Conservation (phyloP, 148 eudicot genomes). For the Pharnaceum exiguum region DNA sequence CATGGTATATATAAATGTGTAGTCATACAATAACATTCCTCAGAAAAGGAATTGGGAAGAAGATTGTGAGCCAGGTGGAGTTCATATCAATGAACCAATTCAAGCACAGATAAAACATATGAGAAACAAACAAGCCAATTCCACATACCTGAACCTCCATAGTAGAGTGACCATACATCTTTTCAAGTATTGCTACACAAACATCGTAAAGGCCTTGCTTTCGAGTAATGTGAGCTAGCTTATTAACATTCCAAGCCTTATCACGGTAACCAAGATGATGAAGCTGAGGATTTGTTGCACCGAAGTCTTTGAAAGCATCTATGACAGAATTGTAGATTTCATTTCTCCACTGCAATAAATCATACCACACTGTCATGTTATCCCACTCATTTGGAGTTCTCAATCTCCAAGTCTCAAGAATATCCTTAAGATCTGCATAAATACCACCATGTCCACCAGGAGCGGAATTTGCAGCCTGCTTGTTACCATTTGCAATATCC, state of each 20-base stretch:
- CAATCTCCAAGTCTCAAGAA: constrained; percentile 98
- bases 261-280: constrained; percentile 98
- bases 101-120: no score
- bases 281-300: constrained; percentile 69
- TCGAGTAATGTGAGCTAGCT: constrained; percentile 89
- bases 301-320: constrained; percentile 89
- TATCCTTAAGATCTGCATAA: constrained; percentile 93
- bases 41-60: no score
- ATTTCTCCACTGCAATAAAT: constrained; percentile 98
- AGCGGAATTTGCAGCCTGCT: constrained; percentile 58
- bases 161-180: constrained; percentile 96
- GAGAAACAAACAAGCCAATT: no score
- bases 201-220: constrained; percentile 93
- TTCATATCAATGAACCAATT: no score
- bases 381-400: constrained; percentile 99
- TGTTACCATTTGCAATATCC: constrained; percentile 81
- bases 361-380: constrained; percentile 93
- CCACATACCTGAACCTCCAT: constrained; percentile 96
- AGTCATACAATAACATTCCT: no score
- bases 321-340: constrained; percentile 91
- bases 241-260: constrained; percentile 98
- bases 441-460: constrained; percentile 67
- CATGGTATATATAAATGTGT: no score
- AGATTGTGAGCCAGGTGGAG: no score
- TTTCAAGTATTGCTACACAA: constrained; percentile 88